Percentiles rank a stretch among this genome's conserved stretches.
Conservation (phyloP, 2,329 filamentous ascomycete species). For the Diaporthe caulivora region DNA sequence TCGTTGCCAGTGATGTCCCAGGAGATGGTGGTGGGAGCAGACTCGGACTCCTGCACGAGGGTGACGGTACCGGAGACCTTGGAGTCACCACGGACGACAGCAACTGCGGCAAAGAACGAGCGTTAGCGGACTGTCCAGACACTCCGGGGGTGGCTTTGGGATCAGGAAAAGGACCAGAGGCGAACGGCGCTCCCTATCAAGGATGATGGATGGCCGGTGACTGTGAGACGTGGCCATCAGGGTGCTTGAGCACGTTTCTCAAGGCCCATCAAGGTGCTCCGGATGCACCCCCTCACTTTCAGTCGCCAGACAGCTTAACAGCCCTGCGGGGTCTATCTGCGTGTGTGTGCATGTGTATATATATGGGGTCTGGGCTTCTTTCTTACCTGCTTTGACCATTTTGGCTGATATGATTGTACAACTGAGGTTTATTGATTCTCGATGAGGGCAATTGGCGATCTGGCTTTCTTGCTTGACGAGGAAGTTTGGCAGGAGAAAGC, state of each 20-base stretch:
- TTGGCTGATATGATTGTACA: conserved; percentile 68
- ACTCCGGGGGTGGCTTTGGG: not conserved
- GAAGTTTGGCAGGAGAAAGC: conserved; percentile 38
- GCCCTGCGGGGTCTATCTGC: conserved; percentile 39
- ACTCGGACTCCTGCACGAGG: conserved; percentile 93
- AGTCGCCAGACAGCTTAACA: conserved; percentile 36
- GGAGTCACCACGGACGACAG: conserved; percentile 97
- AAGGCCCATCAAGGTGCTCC: conserved; percentile 59
- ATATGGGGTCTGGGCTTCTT: conserved; percentile 51
- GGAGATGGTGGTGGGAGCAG: conserved; percentile 83
- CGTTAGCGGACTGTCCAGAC: conserved; percentile 30
- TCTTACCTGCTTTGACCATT: conserved; percentile 97
- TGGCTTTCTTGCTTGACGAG: conserved; percentile 24
- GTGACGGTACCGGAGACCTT: conserved; percentile 93
- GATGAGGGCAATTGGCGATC: conserved; percentile 37
- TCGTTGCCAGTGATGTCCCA: conserved; percentile 96
- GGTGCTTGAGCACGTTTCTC: conserved; percentile 35
- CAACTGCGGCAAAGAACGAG: conserved; percentile 70
- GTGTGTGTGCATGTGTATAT: conserved; percentile 16
- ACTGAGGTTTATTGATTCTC: conserved; percentile 45
- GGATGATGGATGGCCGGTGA: not conserved
- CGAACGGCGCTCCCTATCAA: conserved; percentile 9
- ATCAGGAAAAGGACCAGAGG: not conserved
- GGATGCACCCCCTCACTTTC: conserved; percentile 42
- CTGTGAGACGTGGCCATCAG: conserved; percentile 45